phyloP scores from a whole-genome alignment of 768 basidiomycete species.

The Solioccasus polychromus region DNA sequence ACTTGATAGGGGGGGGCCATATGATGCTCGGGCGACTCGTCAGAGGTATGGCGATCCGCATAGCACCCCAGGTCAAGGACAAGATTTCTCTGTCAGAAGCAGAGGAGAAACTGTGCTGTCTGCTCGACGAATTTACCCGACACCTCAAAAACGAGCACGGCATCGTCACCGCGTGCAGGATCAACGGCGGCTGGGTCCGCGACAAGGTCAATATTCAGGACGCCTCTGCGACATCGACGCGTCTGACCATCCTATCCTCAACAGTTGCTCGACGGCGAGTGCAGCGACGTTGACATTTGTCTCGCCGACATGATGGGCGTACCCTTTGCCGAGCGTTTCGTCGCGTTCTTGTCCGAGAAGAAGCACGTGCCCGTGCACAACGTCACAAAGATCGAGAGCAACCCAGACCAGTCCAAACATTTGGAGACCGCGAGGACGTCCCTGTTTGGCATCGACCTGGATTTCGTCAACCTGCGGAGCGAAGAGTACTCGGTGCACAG shows the following conservation, averaged over 20 bases:
- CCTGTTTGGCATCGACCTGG: conserved; percentile 78
- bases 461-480: conserved; percentile 90
- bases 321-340: conserved; percentile 79
- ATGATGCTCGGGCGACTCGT: background rate
- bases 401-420: conserved; percentile 97
- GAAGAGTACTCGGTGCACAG: conserved; percentile 88
- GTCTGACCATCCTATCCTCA: conserved; percentile 13
- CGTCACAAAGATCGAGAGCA: conserved; percentile 84
- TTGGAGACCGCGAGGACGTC: conserved; percentile 90
- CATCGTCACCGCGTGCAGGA: conserved; percentile 68
- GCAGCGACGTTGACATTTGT: conserved; percentile 93
- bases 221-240: conserved; percentile 3
- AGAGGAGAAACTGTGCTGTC: conserved; percentile 67
- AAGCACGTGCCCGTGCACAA: conserved; percentile 37
- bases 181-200: conserved; percentile 98
- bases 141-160: conserved; percentile 51
- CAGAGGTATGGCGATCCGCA: conserved; percentile 32
- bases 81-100: conserved; percentile 58
- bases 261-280: conserved; percentile 76
- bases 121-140: conserved; percentile 77
- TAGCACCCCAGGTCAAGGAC: conserved; percentile 30
- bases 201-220: conserved; percentile 72
- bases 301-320: conserved; percentile 87
- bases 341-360: conserved; percentile 45
- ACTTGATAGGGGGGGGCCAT: no score